phyloP scores from a whole-genome alignment of 2,329 filamentous ascomycete species.

The Macroventuria anomochaeta region DNA sequence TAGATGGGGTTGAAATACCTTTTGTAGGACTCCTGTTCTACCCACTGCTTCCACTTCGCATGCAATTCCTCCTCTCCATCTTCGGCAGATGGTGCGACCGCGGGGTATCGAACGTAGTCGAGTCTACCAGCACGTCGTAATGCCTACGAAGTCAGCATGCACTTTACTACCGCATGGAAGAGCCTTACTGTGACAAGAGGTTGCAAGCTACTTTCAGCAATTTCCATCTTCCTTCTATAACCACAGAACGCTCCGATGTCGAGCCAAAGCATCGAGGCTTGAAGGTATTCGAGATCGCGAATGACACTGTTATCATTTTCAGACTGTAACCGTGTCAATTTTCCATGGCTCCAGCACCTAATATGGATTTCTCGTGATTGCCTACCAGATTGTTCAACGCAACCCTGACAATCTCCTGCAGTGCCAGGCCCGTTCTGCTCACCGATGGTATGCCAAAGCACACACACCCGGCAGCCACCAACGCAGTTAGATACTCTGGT shows the following conservation, averaged over 20 bases:
- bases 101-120: constrained; percentile 59
- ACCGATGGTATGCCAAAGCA: constrained; percentile 43
- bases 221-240: constrained; percentile 62
- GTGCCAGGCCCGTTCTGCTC: constrained; percentile 36
- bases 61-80: constrained; percentile 63
- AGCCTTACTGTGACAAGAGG: constrained; percentile 53
- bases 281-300: constrained; percentile 58
- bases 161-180: not conserved
- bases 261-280: constrained; percentile 58
- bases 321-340: not conserved
- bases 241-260: constrained; percentile 64
- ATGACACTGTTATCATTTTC: constrained; percentile 42
- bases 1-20: constrained; percentile 59
- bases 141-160: constrained; percentile 41
- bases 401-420: constrained; percentile 41
- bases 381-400: constrained; percentile 30
- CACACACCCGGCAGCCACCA: constrained; percentile 41
- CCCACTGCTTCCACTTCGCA: constrained; percentile 69
- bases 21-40: constrained; percentile 69
- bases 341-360: not conserved
- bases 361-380: too few relatives aligned
- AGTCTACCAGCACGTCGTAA: constrained; percentile 63
- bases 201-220: constrained; percentile 62
- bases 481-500: constrained; percentile 36
- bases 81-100: constrained; percentile 55